Evolutionary conservation across 2,329 filamentous ascomycete genomes (phyloP).

Genomic region (Nothophaeocryptopus gaeumannii): DNA sequence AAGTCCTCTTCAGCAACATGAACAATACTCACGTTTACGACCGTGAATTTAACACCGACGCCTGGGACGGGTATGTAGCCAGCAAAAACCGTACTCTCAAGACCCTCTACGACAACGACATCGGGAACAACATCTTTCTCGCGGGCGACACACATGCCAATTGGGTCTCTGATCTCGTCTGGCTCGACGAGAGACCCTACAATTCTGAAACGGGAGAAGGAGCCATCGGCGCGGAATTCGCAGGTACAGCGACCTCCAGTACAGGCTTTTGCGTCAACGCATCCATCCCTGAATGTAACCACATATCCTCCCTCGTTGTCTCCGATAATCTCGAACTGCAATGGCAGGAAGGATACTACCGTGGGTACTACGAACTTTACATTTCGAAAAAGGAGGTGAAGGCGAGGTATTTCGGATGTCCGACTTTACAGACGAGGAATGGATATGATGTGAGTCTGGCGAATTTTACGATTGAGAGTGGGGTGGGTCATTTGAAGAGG

Average conservation of each 20-base stretch:
- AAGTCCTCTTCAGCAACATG: constrained; percentile 62
- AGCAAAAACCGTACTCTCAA: constrained; percentile 68
- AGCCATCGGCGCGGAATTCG: constrained; percentile 48
- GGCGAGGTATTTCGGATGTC: constrained; percentile 62
- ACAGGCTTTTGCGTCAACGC: constrained; percentile 55
- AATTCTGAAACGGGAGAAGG: constrained; percentile 39
- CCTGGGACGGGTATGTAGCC: constrained; percentile 63
- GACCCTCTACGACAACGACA: constrained; percentile 59
- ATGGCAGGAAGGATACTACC: constrained; percentile 69
- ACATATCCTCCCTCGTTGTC: constrained; percentile 40
- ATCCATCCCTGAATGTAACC: constrained; percentile 50
- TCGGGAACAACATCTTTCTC: constrained; percentile 68
- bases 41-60: constrained; percentile 51
- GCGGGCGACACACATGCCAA: constrained; percentile 66
- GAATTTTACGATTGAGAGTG: constrained; percentile 63
- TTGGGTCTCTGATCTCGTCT: constrained; percentile 49
- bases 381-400: constrained; percentile 54
- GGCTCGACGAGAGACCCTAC: constrained; percentile 41
- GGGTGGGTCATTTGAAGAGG: constrained; percentile 56
- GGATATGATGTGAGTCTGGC: constrained; percentile 62
- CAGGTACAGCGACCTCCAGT: constrained; percentile 62
- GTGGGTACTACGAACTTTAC: constrained; percentile 66
- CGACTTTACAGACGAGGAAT: constrained; percentile 58
- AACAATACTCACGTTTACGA: constrained; percentile 40
- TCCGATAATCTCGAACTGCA: constrained; percentile 60